Percentiles rank a stretch among this genome's conserved stretches.
phyloP scores from a whole-genome alignment of 2,329 filamentous ascomycete genomes.

The Blastomyces gilchristii region DNA sequence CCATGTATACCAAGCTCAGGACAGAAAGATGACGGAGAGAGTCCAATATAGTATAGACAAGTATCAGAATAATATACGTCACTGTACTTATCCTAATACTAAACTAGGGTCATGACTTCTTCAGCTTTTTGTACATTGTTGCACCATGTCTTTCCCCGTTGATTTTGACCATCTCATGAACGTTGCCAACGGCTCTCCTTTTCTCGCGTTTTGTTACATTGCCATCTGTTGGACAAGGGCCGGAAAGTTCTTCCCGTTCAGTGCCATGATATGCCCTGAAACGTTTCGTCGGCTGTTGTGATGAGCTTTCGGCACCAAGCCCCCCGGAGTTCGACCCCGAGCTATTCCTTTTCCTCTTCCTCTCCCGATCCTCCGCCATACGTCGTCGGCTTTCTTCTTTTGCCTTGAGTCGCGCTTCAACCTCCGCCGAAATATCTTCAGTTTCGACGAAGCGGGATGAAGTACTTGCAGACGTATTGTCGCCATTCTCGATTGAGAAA shows the following conservation, averaged over 20 bases:
- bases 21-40: background rate
- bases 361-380: constrained; percentile 25
- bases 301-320: constrained; percentile 10
- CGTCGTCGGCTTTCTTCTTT: constrained; percentile 32
- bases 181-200: background rate
- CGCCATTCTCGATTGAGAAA: constrained; percentile 3
- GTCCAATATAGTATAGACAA: background rate
- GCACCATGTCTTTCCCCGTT: background rate
- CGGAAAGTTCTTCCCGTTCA: background rate
- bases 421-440: constrained; percentile 39
- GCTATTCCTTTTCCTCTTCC: constrained; percentile 35
- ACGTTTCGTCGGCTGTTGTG: background rate
- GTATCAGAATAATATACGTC: constrained; percentile 1
- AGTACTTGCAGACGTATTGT: background rate
- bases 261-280: background rate
- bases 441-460: constrained; percentile 21
- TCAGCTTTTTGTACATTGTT: constrained; percentile 8
- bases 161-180: background rate
- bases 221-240: background rate
- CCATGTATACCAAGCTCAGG: background rate
- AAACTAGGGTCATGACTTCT: constrained; percentile 3
- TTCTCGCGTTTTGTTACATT: background rate
- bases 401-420: constrained; percentile 35
- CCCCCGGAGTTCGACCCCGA: constrained; percentile 22
- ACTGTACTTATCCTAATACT: background rate